Evolutionary conservation across 768 basidiomycete genomes (phyloP), one percentile per base, ranked within the genome.

Genomic region (Agaricus bisporus): DNA sequence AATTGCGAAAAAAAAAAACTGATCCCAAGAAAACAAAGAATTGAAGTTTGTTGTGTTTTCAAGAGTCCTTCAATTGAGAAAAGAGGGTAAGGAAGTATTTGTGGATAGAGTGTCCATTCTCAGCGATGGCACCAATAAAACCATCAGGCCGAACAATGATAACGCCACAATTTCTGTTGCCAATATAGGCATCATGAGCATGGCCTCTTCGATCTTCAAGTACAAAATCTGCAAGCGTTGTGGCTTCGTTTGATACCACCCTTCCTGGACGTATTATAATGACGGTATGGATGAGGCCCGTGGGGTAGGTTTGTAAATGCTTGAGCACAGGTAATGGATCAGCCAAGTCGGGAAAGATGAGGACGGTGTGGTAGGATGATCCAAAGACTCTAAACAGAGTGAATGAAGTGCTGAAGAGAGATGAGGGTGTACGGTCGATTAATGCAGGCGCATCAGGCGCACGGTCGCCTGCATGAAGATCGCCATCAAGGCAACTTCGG

Each of bases 101-200:
- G 47, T 61, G 54, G 44, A 73, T 41, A 28, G 72, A 67, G 5
- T 63, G 59, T 8, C 56, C 53, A 14, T 66, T 32, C n/a, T 35
- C 17, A 12, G 43, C 41, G 35, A 51, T 51, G 14, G 41, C 65
- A 20, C 68, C 67, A 17, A 66, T 55, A 10, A 66, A 55, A 20
- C 68, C 65, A 56, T 70, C 68, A 10, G 66, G 68, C 6, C 68
- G 64, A 49, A 69, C 51, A 12, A 66, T 53, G 5, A 64, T 55
- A 15, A 32, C 85, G 81, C 80, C 86, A 81, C 55, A 79, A 77
- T 61, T 66, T 79, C 17, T 81, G 11, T 18, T 45, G 78, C 0
- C 72, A 76, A 66, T 57, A 44, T 69, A 69, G 4, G 44, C 54
- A 6, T 48, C 53, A 43, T 68, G 48, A 3, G 67, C 70, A 56